Evolutionary conservation across 108 stramenopile genomes (phyloP), one percentile per base, ranked within the genome.

Genomic region (Fragilaria radians): DNA sequence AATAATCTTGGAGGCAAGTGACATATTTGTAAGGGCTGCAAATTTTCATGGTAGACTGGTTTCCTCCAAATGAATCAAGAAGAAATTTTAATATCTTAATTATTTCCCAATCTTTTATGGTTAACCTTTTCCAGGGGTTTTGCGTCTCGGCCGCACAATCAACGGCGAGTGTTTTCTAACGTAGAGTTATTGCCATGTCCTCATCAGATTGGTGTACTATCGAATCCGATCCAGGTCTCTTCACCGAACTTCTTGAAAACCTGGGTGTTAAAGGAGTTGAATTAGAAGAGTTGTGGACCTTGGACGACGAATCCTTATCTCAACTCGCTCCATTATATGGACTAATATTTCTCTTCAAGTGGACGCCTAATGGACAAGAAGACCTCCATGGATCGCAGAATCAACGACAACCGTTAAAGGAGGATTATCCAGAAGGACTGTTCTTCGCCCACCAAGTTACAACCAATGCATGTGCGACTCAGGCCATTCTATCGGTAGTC

Each of bases 391-490:
- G 36, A 22, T 34, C 48, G 17, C 32, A 9, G 14, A 22, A 27
- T 4, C 24, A 45, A 7, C 3, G 24, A 5, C n/a, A n/a, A n/a
- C n/a, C n/a, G n/a, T n/a, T n/a, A n/a, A n/a, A n/a, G n/a, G n/a
- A 73, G 11, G 80, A 86, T 42, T 65, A 67, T 47, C 89, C 89
- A 4, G 57, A 65, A 14, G 66, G 54, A 22, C 60, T 97, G 5
- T 95, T 91, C 59, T 96, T 95, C 75, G 91, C 93, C 2, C 79
- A 82, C 57, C 96, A 97, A 73, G 68, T 82, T 23, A 82, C 89
- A 7, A 78, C 72, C 55, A 98, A 98, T 72, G 97, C 97, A 18
- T 96, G 92, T 63, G 92, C 91, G 14, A 98, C 97, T 3, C 95
- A 96, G 66, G 95, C 95, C 7, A 82, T 95, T 46, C 59, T 95